These are phyloP conservation scores for Rhynchosporium graminicola DNA, from an alignment of 2,329 filamentous ascomycete genomes.

Conservation along the genomic window DNA sequence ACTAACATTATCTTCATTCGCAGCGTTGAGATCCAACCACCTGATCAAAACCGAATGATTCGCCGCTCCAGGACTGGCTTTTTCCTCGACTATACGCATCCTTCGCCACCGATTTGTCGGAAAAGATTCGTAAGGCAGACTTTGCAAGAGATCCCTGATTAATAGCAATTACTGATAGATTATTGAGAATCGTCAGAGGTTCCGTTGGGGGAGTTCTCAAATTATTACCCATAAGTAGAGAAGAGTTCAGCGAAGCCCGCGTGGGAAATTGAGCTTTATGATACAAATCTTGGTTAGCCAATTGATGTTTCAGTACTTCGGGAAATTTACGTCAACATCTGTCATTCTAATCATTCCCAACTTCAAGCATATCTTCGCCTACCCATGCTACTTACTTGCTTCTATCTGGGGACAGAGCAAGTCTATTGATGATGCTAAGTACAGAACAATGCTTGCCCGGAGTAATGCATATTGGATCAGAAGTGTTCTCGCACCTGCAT, in stretches of 20 bases:
- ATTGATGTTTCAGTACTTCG: not conserved
- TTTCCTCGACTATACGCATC: constrained; percentile 46
- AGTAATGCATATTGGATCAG: constrained; percentile 26
- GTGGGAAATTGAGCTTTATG: constrained; percentile 33
- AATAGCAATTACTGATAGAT: constrained; percentile 43
- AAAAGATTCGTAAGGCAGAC: constrained; percentile 38
- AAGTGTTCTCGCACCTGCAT: constrained; percentile 24
- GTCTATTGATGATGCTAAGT: constrained; percentile 25
- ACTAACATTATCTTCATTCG: constrained; percentile 46
- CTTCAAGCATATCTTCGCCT: constrained; percentile 32
- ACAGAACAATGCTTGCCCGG: constrained; percentile 29
- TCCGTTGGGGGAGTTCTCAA: constrained; percentile 22
- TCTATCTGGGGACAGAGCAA: constrained; percentile 22
- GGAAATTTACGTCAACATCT: constrained; percentile 23
- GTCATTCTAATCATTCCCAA: constrained; percentile 31
- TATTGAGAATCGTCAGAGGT: constrained; percentile 31
- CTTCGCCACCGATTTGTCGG: constrained; percentile 44
- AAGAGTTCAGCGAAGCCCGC: constrained; percentile 32
- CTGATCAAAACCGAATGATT: constrained; percentile 44
- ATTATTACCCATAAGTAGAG: constrained; percentile 34
- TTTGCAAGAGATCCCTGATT: constrained; percentile 39
- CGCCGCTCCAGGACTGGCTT: constrained; percentile 51
- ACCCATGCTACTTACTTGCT: constrained; percentile 28
- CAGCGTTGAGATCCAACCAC: constrained; percentile 52
- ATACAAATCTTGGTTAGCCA: constrained; percentile 32